Base-by-base conservation (phyloP, 73 alveolate genomes). In the Paramecium sonneborni region DNA sequence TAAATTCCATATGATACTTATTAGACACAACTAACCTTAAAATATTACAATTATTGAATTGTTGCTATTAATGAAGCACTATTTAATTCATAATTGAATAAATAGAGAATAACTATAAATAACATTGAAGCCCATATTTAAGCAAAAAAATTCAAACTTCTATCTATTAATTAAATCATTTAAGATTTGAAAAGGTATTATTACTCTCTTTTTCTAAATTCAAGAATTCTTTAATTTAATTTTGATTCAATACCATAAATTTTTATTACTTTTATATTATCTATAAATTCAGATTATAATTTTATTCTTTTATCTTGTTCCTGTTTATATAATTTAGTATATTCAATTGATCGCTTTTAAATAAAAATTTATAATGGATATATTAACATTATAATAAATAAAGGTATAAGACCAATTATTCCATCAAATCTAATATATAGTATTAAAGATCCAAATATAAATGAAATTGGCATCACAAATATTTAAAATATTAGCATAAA, bases 1-100 rank as follows among this genome's bases (percentile, higher is more conserved):
- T 67, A 32, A 23, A 67, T 67, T 67, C 84, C 84, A 32, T 67
- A 67, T 9, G 84, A 67, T 30, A 67, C 84, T 67, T 67, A 26
- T 32, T 67, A 74, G 0, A 74, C 87, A 32, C 87, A 28, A 14
- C 57, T 74, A 21, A 43, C 39, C 24, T 38, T 74, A 35, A 74
- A 74, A 32, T 35, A 74, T 35, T 74, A 35, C 12, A 74, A 38
- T 32, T 30, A 43, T 74, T 74, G 23, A 74, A 74, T 74, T 6
- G 87, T 35, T 0, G 87, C 39, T 30, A 74, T 74, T 6, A 74
- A 30, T 1, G 55, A 15, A 12, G 55, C 58, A 32, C 39, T 35
- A 74, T 32, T 11, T 74, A 74, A 37, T 21, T 74, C 87, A 74
- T 74, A 35, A 21, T 43, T 43, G 23, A 38, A 32, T 35, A 21